phyloP scores from a whole-genome alignment of 306 rosid species.

The Sicyos baderoa region DNA sequence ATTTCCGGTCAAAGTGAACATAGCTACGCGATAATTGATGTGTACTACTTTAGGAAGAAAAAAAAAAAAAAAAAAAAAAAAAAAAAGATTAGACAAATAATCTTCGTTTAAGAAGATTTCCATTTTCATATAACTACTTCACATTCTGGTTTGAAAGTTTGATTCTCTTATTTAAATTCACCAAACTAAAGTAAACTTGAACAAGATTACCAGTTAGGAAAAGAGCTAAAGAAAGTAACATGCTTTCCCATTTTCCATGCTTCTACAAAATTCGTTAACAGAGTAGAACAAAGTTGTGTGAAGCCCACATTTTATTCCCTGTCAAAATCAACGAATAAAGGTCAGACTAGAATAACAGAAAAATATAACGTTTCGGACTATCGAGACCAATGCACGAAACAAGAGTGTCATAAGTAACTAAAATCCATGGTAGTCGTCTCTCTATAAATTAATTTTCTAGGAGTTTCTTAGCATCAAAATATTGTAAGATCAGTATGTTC shows the following conservation, averaged over 20 bases:
- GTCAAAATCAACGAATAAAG: neutral
- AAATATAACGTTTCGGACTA: too few species aligned
- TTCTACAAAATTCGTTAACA: conserved; percentile 4
- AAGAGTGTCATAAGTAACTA: too few species aligned
- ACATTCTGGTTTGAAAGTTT: neutral
- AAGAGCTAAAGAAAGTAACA: conserved; percentile 9
- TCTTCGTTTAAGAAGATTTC: neutral
- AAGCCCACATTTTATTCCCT: conserved; percentile 4
- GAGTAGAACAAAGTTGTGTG: neutral
- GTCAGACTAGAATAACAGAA: conserved; percentile 2
- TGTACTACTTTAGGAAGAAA: too few species aligned
- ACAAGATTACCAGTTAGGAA: neutral
- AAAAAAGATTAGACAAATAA: neutral
- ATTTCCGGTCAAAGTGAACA: too few species aligned
- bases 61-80: neutral
- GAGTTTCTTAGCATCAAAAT: too few species aligned
- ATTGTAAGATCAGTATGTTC: too few species aligned
- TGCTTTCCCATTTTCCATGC: conserved; percentile 5
- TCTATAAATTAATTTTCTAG: too few species aligned
- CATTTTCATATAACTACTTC: neutral
- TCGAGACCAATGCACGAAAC: neutral
- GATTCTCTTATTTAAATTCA: conserved; percentile 1
- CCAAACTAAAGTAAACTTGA: neutral
- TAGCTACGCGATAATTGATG: too few species aligned
- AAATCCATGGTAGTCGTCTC: too few species aligned